These are phyloP conservation scores for Bipolaris cookei DNA, from an alignment of 2,329 filamentous ascomycete genomes.

Conservation along the genomic window DNA sequence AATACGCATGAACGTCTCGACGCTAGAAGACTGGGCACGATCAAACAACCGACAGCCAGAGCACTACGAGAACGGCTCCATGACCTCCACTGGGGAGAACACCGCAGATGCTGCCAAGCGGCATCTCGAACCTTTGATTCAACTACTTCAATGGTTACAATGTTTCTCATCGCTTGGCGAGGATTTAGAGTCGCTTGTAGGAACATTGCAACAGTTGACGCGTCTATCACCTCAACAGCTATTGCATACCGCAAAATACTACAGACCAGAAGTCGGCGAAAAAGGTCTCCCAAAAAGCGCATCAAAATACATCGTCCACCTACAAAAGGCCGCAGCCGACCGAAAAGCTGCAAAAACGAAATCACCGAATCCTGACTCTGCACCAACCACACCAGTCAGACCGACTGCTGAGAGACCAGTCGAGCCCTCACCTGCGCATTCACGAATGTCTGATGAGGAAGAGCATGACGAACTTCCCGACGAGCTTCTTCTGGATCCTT, in stretches of 20 bases:
- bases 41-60: constrained; percentile 92
- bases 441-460: constrained; percentile 53
- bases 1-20: constrained; percentile 97
- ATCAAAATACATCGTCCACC: constrained; percentile 80
- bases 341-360: constrained; percentile 45
- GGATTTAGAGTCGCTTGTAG: constrained; percentile 85
- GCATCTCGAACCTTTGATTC: constrained; percentile 88
- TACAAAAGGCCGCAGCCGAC: constrained; percentile 75
- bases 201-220: constrained; percentile 87
- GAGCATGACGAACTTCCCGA: constrained; percentile 74
- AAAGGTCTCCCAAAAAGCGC: constrained; percentile 88
- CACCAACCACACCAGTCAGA: constrained; percentile 44
- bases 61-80: constrained; percentile 92
- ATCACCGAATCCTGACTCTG: constrained; percentile 39
- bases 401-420: constrained; percentile 29
- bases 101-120: constrained; percentile 83
- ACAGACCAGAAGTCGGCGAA: constrained; percentile 93
- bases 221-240: constrained; percentile 85
- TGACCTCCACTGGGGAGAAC: constrained; percentile 81
- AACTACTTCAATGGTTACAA: constrained; percentile 95
- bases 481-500: constrained; percentile 82
- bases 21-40: constrained; percentile 93
- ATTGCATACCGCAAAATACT: constrained; percentile 89
- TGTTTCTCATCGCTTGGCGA: constrained; percentile 95
- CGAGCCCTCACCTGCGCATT: constrained; percentile 43